These are phyloP conservation scores for Phytopythium delawarense DNA, from an alignment of 352 stramenopile species.

Conservation along the genomic window DNA sequence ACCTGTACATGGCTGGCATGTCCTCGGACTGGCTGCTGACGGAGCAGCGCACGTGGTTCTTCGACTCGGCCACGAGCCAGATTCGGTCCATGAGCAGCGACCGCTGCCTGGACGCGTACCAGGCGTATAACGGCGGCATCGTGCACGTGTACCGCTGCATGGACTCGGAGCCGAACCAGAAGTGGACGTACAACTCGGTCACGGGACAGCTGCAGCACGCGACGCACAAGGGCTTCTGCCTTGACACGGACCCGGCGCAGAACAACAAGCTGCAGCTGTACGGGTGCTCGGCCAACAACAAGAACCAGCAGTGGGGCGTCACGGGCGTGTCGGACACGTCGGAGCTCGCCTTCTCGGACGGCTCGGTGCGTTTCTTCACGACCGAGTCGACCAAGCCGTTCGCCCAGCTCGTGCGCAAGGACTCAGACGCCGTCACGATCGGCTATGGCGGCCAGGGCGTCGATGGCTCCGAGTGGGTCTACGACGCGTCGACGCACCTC, in stretches of 20 bases:
- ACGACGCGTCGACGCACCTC: conserved; percentile 32
- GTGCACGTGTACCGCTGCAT: conserved; percentile 59
- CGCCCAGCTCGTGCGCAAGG: conserved; percentile 32
- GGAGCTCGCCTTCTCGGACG: conserved; percentile 14
- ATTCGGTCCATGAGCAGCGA: conserved; percentile 69
- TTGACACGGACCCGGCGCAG: conserved; percentile 42
- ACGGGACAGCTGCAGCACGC: conserved; percentile 42
- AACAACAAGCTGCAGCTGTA: conserved; percentile 61
- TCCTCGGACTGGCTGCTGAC: conserved; percentile 42
- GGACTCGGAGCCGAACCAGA: conserved; percentile 53
- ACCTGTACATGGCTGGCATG: conserved; percentile 33
- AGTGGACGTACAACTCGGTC: conserved; percentile 49
- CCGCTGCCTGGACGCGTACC: conserved; percentile 58
- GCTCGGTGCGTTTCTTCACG: conserved; percentile 33
- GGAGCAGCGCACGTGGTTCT: conserved; percentile 68
- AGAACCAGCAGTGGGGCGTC: conserved; percentile 49
- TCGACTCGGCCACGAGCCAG: conserved; percentile 35
- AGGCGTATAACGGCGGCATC: conserved; percentile 37
- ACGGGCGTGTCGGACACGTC: conserved; percentile 10
- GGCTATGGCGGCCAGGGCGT: conserved; percentile 17
- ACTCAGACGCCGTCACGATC: conserved; percentile 19
- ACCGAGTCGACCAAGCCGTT: conserved; percentile 32
- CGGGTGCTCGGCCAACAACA: conserved; percentile 43
- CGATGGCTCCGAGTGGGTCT: conserved; percentile 37
- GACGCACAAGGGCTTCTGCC: conserved; percentile 46